These are phyloP conservation scores for Leccinum broughii DNA, from an alignment of 768 basidiomycete species.

Conservation along the genomic window DNA sequence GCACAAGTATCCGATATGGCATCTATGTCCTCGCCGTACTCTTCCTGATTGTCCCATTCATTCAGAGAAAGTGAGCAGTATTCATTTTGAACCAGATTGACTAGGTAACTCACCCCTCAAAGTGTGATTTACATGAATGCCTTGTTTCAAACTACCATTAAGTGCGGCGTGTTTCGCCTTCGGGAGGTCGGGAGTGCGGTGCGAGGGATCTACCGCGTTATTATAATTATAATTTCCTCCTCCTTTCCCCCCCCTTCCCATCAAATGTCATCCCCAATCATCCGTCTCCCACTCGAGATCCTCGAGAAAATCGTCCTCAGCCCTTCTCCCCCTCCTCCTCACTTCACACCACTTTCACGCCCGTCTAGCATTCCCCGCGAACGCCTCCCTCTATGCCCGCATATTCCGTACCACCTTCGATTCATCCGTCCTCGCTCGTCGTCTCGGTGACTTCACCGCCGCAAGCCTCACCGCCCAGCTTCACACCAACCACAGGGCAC, in stretches of 20 bases:
- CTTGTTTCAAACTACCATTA: constrained; percentile 53
- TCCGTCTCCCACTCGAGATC: constrained; percentile 42
- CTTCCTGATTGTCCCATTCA: constrained; percentile 57
- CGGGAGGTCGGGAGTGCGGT: constrained; percentile 1
- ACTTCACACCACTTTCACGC: constrained; percentile 42
- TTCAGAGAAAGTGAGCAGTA: constrained; percentile 66
- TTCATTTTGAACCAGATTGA: constrained; percentile 15
- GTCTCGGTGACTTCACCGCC: constrained; percentile 46
- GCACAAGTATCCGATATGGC: constrained; percentile 12
- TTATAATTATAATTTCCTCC: not conserved
- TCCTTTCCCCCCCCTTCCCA: constrained; percentile 1
- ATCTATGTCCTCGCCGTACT: constrained; percentile 55
- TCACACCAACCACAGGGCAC: constrained; percentile 36
- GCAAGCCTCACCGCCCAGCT: constrained; percentile 40
- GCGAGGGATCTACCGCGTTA: not conserved
- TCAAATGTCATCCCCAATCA: constrained; percentile 27
- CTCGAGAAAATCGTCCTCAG: constrained; percentile 52
- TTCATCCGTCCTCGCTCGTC: constrained; percentile 46
- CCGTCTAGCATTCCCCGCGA: constrained; percentile 29
- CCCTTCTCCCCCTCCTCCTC: constrained; percentile 49
- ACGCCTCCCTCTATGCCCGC: constrained; percentile 46
- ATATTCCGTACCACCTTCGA: constrained; percentile 64
- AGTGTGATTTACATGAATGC: constrained; percentile 66
- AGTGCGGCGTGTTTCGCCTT: constrained; percentile 35
- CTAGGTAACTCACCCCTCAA: constrained; percentile 30